Evolutionary conservation across 352 stramenopile species (phyloP), one percentile per base, ranked within the genome.

Genomic region (Globisporangium emineosum): DNA sequence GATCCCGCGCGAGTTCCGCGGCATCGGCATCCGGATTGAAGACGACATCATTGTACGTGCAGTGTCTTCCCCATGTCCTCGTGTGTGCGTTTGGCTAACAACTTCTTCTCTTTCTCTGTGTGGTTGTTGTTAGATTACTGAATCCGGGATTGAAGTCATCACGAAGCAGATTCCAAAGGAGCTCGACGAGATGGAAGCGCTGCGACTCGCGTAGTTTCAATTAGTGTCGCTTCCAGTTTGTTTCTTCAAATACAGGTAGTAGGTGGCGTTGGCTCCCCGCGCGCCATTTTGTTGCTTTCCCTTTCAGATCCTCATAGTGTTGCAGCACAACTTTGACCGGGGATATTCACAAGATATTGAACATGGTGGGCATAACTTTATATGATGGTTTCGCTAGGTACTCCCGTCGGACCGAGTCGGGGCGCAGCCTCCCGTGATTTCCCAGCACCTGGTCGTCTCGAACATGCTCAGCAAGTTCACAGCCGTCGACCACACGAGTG

Each of bases 1-100:
- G 45, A 35, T 94, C 9, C 86, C 86, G 13, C 64, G 73, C 19
- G 83, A 93, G 49, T 91, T 92, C 72, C 83, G 86, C 65, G 86
- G 86, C 40, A 89, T 94, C 21, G 86, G 86, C 47, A 91, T 94
- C 65, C 86, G 86, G 35, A 94, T 94, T 55, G 86, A 94, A 73
- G 86, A 94, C 66, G 86, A 94, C 56, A 78, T 94, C 61, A 77
- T 93, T 57, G 86, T 94, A 76, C 49, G 83, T 75, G 32, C n/a
- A n/a, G n/a, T n/a, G n/a, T n/a, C n/a, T n/a, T n/a, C n/a, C n/a
- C n/a, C n/a, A n/a, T n/a, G n/a, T n/a, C n/a, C n/a, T n/a, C n/a
- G n/a, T n/a, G n/a, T n/a, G n/a, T n/a, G n/a, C n/a, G n/a, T n/a
- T n/a, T 19, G 25, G 23, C 50, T 56, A 57, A 57, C 19, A 55